These are phyloP conservation scores for Remersonia thermophila DNA, from an alignment of 2,329 filamentous ascomycete species.

Conservation along the genomic window DNA sequence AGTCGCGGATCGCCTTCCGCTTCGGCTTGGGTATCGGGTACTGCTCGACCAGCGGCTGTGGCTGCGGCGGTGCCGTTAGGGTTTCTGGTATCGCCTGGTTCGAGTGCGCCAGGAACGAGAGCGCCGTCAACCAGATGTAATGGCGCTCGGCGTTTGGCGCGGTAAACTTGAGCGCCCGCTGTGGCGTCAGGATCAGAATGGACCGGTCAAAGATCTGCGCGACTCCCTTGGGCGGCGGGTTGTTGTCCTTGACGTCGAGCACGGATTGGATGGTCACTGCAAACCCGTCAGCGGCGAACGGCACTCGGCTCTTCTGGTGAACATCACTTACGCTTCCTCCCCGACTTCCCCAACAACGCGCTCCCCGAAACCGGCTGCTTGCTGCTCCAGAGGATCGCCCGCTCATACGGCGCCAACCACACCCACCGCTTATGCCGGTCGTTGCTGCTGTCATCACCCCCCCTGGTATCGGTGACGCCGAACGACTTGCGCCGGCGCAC, in stretches of 20 bases:
- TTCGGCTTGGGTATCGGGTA: constrained; percentile 38
- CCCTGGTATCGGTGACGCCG: constrained; percentile 56
- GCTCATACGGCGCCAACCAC: constrained; percentile 93
- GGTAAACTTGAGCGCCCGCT: constrained; percentile 91
- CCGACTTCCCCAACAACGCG: constrained; percentile 85
- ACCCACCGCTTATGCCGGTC: constrained; percentile 95
- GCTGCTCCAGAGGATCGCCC: constrained; percentile 94
- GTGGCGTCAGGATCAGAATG: constrained; percentile 86
- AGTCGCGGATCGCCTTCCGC: constrained; percentile 62
- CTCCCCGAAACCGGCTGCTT: constrained; percentile 85
- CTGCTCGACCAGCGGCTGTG: constrained; percentile 29
- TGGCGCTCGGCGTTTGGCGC: constrained; percentile 72
- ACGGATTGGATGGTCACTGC: constrained; percentile 94
- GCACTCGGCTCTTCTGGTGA: no score
- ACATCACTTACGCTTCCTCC: no score
- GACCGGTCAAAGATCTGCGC: constrained; percentile 71
- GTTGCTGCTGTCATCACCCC: constrained; percentile 58
- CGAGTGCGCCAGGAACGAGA: constrained; percentile 91
- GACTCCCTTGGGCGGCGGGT: constrained; percentile 61
- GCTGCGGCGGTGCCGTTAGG: constrained; percentile 33
- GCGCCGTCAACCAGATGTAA: constrained; percentile 85
- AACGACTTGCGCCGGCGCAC: constrained; percentile 83
- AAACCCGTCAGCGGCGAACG: no score
- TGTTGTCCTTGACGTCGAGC: constrained; percentile 91
- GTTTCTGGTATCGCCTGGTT: constrained; percentile 69